Evolutionary conservation across 768 basidiomycete genomes (phyloP), one percentile per base, ranked within the genome.

Genomic region (Leccinum incarnatum): DNA sequence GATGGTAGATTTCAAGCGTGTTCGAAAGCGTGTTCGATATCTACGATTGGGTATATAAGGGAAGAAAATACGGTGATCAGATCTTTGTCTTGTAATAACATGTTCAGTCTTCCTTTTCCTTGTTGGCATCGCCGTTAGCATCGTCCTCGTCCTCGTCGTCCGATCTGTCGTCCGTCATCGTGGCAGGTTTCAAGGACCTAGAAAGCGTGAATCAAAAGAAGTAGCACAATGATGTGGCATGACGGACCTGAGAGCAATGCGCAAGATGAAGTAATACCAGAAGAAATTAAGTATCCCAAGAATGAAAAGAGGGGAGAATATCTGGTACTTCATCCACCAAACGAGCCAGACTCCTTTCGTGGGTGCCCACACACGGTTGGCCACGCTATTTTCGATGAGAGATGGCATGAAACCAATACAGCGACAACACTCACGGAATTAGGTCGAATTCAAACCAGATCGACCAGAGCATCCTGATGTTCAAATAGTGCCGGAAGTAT

Each of bases 401-500:
- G 51, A 54, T 12, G 15, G 11, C 17, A 15, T n/a, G 45, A 15
- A 52, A 23, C 1, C 7, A 15, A 23, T 25, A 23, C 3, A 40
- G 54, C n/a, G 42, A 17, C 4, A 2, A 29, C 14, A 82, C 88
- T 55, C 69, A 91, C 88, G 93, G 91, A 53, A 90, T 76, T 14
- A 89, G 75, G 49, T 89, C 80, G 60, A 82, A 89, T 66, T 98
- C 86, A 36, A 67, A 79, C 87, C 87, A 93, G 4, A 95, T 88
- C 3, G 94, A 96, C 81, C 84, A 89, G 15, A 98, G 81, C 21
- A 98, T 95, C 55, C 78, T 75, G 56, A 96, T 70, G 71, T 97
- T 98, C 45, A 95, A 77, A 69, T 89, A 97, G 71, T 95, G 95
- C 4, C 96, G 91, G 81, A 95, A 91, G 70, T 98, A 98, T 7